phyloP scores from a whole-genome alignment of 306 rosid species.

The Ammopiptanthus mongolicus region DNA sequence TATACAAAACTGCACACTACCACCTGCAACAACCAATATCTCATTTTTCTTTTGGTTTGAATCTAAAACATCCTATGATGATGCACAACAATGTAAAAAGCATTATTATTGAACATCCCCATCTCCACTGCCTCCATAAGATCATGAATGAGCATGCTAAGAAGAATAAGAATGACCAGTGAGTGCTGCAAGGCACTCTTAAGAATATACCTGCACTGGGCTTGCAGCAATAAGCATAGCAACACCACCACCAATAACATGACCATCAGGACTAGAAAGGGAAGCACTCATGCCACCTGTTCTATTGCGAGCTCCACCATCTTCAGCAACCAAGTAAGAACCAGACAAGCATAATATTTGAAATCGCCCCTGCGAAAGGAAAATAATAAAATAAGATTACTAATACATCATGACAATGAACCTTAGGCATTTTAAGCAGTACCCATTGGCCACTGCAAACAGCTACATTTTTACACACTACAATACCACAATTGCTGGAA shows the following conservation, averaged over 20 bases:
- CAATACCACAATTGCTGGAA: not conserved
- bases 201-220: slow-evolving; percentile 78
- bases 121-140: not conserved
- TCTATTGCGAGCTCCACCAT: slow-evolving; percentile 77
- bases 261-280: slow-evolving; percentile 81
- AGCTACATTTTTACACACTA: not conserved
- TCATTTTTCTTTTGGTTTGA: not conserved
- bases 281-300: slow-evolving; percentile 87
- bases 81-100: not conserved
- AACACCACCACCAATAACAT: slow-evolving; percentile 78
- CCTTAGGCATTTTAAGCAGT: not conserved
- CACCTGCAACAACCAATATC: slow-evolving; percentile 52
- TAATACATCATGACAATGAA: not conserved
- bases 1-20: slow-evolving; percentile 82
- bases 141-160: not conserved
- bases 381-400: not conserved
- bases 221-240: slow-evolving; percentile 76
- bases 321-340: slow-evolving; percentile 94
- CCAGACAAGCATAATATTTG: slow-evolving; percentile 92
- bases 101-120: not conserved
- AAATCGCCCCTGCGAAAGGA: slow-evolving; percentile 70
- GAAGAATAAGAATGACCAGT: not conserved
- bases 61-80: slow-evolving; percentile 1
- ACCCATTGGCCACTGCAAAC: not conserved
- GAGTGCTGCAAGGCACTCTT: not conserved